Evolutionary conservation across 345 rosid species (phyloP).

Genomic region (Populus nigra): DNA sequence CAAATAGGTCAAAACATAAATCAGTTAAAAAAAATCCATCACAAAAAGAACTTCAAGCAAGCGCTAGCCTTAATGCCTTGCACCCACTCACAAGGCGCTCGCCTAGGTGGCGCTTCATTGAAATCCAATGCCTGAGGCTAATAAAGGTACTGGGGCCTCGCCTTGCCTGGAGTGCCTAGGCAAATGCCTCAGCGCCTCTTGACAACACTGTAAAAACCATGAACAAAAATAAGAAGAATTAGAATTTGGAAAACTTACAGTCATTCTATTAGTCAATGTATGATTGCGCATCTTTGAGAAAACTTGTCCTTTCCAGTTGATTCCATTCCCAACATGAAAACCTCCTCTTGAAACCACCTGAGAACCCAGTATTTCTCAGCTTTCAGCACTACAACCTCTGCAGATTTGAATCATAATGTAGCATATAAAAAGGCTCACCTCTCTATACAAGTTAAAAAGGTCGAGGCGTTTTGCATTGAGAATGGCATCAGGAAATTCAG

Average conservation of each 20-base stretch:
- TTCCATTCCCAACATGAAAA: constrained; percentile 97
- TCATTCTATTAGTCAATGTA: constrained; percentile 93
- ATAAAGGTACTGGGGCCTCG: no score
- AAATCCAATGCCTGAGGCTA: no score
- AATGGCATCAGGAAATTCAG: constrained; percentile 95
- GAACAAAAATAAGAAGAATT: constrained; percentile 2
- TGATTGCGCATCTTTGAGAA: constrained; percentile 99
- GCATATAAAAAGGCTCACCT: constrained; percentile 45
- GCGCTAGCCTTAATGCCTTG: no score
- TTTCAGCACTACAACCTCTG: background rate
- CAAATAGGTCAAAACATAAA: no score
- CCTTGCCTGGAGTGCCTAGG: no score
- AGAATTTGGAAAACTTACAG: constrained; percentile 45
- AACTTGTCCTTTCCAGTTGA: constrained; percentile 99
- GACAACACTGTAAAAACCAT: background rate
- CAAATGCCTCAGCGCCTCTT: no score
- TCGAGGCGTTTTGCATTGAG: constrained; percentile 95
- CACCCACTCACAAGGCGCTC: no score
- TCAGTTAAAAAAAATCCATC: no score
- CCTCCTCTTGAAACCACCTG: constrained; percentile 99
- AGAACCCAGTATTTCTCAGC: constrained; percentile 13
- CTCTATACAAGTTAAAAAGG: constrained; percentile 93
- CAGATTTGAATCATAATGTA: constrained; percentile 9
- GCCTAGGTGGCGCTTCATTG: no score
- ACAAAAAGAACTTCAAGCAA: no score